Evolutionary conservation across 805 yeast genomes (phyloP).

Genomic region (Metschnikowia reukaufii): DNA sequence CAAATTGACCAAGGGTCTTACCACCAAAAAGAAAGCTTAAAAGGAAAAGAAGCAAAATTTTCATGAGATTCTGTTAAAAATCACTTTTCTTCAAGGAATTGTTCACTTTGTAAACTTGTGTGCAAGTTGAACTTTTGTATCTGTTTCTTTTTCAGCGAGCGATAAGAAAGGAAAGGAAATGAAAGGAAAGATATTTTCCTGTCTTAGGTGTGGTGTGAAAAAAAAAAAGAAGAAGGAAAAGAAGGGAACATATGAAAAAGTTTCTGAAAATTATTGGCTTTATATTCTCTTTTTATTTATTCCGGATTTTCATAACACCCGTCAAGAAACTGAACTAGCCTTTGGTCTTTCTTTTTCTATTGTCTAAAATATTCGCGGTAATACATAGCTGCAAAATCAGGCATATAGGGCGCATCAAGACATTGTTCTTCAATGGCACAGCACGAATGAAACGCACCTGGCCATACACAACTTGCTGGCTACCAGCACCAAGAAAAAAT

Average conservation of each 20-base stretch:
- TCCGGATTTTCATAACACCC: too few species aligned
- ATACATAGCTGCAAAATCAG: constrained; percentile 8
- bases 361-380: too few species aligned
- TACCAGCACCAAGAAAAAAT: too few species aligned
- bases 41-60: neutral
- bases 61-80: neutral
- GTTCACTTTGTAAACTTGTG: neutral
- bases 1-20: neutral
- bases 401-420: neutral
- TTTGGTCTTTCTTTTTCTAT: too few species aligned
- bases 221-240: too few species aligned
- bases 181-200: too few species aligned
- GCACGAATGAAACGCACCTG: neutral
- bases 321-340: too few species aligned
- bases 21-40: neutral
- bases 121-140: neutral
- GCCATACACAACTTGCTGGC: too few species aligned
- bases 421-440: too few species aligned
- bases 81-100: neutral
- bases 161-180: neutral
- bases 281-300: too few species aligned
- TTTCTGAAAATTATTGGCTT: neutral
- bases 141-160: neutral
- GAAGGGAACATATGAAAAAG: neutral
- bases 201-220: neutral